Conservation (phyloP, 2,329 filamentous ascomycete genomes). For the Fusarium bulbicola region DNA sequence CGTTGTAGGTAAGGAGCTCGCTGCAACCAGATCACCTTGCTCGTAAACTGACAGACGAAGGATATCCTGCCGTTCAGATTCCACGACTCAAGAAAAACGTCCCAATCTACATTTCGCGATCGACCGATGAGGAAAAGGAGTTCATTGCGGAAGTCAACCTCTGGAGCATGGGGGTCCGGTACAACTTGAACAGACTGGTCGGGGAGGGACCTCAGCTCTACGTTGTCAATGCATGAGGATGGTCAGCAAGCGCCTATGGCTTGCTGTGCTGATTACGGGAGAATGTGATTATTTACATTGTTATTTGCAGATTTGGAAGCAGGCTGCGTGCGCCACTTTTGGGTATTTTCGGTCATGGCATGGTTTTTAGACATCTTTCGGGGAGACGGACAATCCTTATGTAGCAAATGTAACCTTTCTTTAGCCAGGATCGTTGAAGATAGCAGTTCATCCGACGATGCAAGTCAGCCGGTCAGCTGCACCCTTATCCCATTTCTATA, state of each 20-base stretch:
- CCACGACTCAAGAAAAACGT: neutral
- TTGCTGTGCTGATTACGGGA: too few relatives aligned
- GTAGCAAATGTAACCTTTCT: neutral
- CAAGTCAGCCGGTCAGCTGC: too few relatives aligned
- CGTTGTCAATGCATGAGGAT: neutral
- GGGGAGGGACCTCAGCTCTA: neutral
- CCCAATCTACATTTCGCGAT: accelerated
- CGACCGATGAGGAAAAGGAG: neutral
- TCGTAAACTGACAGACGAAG: neutral
- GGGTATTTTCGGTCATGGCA: neutral
- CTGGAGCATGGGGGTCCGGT: neutral
- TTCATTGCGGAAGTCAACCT: neutral
- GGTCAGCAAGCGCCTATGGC: accelerated
- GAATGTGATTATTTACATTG: neutral
- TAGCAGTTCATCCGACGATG: too few relatives aligned
- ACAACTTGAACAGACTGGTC: neutral
- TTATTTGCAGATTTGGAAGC: neutral
- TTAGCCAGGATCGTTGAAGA: neutral
- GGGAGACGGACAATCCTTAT: accelerated
- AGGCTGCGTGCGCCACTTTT: neutral
- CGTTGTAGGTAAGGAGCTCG: neutral
- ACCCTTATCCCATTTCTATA: accelerated
- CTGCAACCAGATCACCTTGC: too few relatives aligned
- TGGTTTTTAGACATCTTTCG: neutral
- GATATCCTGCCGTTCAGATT: neutral